phyloP scores from a whole-genome alignment of 2,329 filamentous ascomycete genomes.

The Bipolaris sorokiniana region DNA sequence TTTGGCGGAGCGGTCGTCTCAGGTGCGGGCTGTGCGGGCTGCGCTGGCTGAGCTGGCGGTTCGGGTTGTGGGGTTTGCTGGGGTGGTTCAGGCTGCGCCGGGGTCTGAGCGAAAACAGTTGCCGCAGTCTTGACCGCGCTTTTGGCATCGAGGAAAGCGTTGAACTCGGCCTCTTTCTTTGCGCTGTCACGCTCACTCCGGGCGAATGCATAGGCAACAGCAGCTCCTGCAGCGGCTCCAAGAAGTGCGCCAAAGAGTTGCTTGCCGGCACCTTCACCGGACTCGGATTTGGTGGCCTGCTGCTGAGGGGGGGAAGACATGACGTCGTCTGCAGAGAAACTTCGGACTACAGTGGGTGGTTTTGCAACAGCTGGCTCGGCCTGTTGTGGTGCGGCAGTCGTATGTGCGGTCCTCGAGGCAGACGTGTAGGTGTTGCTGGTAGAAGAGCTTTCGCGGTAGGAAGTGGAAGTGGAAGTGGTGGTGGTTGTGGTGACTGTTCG shows the following conservation, averaged over 20 bases:
- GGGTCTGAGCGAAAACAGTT: conserved; percentile 38
- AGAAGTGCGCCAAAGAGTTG: conserved; percentile 77
- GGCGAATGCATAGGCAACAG: conserved; percentile 76
- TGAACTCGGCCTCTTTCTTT: conserved; percentile 52
- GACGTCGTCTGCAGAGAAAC: conserved; percentile 40
- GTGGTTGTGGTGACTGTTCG: conserved; percentile 38
- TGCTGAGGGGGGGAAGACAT: conserved; percentile 25
- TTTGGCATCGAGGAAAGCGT: conserved; percentile 44
- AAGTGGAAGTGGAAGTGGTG: background rate
- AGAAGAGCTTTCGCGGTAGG: conserved; percentile 37
- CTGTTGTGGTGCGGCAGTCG: conserved; percentile 28
- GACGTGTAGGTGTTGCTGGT: conserved; percentile 41
- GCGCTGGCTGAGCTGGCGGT: conserved; percentile 22
- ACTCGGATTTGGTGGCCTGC: conserved; percentile 35
- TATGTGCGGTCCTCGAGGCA: conserved; percentile 33
- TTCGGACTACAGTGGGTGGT: conserved; percentile 37
- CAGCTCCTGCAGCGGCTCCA: conserved; percentile 78
- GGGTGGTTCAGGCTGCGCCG: conserved; percentile 34
- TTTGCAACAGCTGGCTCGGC: conserved; percentile 36
- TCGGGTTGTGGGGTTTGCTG: conserved; percentile 43
- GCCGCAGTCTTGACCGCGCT: conserved; percentile 38
- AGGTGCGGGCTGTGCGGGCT: conserved; percentile 24
- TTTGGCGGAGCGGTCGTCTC: background rate
- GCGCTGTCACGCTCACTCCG: conserved; percentile 62
- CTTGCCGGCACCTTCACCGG: conserved; percentile 61